Evolutionary conservation across 2,329 filamentous ascomycete genomes (phyloP), one percentile per base, ranked within the genome.

Genomic region (Penicillium sp.): DNA sequence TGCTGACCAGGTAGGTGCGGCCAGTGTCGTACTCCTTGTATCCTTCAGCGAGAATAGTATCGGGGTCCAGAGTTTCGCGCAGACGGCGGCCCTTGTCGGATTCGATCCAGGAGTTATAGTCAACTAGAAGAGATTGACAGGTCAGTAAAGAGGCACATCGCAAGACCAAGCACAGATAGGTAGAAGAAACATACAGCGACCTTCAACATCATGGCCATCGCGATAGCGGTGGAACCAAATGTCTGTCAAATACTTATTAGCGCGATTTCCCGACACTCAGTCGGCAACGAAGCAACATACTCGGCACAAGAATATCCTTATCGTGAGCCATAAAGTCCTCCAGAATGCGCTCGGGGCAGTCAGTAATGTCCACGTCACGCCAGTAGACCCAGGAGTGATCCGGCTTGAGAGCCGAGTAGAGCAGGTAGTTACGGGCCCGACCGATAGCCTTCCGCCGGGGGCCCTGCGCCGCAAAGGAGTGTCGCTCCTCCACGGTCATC

Each of bases 321-420:
- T 99, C 91, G 73, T 98, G 95, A 22, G 92, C 91, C 70, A 96
- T 90, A 69, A 99, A 96, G 72, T 99, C 95, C 80, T 99, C 93
- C 37, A 99, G 83, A 63, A 99, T 96, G 73, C 86, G 89, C 65
- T 85, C 84, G 1, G 94, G 92, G 75, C 90, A 96, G 73, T 99
- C 93, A 51, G 91, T 88, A 70, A 99, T 97, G 77, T 99, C 95
- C 53, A 97, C 93, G 76, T 99, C 95, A 62, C 95, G 87, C 95
- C 95, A 99, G 78, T 97, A 98, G 8, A 98, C 93, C 95, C 95
- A 99, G 8, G 93, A 94, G 75, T 99, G 95, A 63, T 98, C 93
- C 0, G 93, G 88, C 81, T 96, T 96, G 71, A 99, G 75, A 3
- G 95, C 89, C 0, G 92, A 84, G 35, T 88, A 86, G 1, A 99